Conservation (phyloP, 2,329 filamentous ascomycete species). For the Paecilomyces niveus region DNA sequence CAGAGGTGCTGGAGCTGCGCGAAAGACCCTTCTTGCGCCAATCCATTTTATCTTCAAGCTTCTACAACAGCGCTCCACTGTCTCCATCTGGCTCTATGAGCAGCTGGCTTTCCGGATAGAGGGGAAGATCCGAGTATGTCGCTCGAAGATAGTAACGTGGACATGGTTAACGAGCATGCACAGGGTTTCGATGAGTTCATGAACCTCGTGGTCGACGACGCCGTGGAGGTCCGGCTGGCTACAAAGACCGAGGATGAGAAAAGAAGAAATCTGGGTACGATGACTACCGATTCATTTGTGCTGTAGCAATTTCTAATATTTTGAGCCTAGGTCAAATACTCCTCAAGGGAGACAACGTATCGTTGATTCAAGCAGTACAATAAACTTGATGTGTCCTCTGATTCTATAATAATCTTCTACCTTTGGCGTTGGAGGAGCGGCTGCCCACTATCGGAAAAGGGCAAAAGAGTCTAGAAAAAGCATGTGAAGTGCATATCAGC, state of each 20-base stretch:
- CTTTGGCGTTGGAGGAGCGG: constrained; percentile 11
- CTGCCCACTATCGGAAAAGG: constrained; percentile 13
- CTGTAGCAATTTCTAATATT: constrained; percentile 6
- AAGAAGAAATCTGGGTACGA: constrained; percentile 67
- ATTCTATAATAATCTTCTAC: background rate
- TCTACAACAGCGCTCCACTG: constrained; percentile 72
- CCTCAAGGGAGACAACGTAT: constrained; percentile 83
- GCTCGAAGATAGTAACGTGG: background rate
- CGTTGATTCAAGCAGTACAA: constrained; percentile 60
- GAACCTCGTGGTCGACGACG: constrained; percentile 95
- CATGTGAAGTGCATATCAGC: constrained; percentile 12
- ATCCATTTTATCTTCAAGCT: constrained; percentile 95
- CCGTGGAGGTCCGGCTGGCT: constrained; percentile 79
- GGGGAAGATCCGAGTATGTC: constrained; percentile 81
- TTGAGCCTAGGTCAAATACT: constrained; percentile 63
- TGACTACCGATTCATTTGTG: background rate
- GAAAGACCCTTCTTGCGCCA: constrained; percentile 65
- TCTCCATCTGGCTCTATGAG: constrained; percentile 96
- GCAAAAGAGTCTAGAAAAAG: constrained; percentile 10
- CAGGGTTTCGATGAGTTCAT: constrained; percentile 99
- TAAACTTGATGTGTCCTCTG: constrained; percentile 11
- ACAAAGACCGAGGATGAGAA: constrained; percentile 77
- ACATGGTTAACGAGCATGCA: background rate
- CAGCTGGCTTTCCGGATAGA: constrained; percentile 91
- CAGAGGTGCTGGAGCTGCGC: constrained; percentile 47